Base-by-base conservation (phyloP, 1,284 basidiomycete genomes). In the Exobasidium rhododendri region DNA sequence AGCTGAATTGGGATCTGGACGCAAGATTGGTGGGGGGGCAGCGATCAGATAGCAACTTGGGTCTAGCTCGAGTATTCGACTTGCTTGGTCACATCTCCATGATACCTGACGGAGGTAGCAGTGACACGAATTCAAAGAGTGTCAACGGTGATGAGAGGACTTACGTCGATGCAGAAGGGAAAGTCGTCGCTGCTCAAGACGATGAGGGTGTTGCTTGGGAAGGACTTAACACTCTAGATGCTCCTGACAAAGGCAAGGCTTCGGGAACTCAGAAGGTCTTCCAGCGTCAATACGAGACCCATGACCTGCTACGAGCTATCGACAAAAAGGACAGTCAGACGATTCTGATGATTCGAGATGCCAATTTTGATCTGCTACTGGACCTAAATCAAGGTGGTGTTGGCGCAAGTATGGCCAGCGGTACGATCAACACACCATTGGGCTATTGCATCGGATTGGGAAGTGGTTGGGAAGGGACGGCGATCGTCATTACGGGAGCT, bases 221-320 rank as follows among this genome's bases (percentile, higher is more conserved):
- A 30, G 44, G 60, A 4, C 24, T 10, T 7, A 2, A 20, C 5
- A 52, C 40, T 14, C 35, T 31, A 1, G 17, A 28, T 26, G 24
- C 43, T 2, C 22, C 17, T 2, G 24, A 26, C 4, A 17, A 46
- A 1, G 58, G 53, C 5, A 32, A 50, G 2, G 24, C 56, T 13
- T 50, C 55, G 30, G 31, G 26, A n/a, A 10, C 43, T 1, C 11
- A 30, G 53, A 17, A 26, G 20, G 14, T 24, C 7, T 31, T 50
- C 20, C 22, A 50, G 14, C 47, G 29, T 31, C 65, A 45, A 5
- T 78, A 64, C 52, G 77, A 74, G 47, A 64, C 70, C 2, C 74
- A 79, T 59, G 75, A 79, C 46, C 57, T 79, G 6, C 69, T 75
- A 20, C 70, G 71, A 43, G 77, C 77, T 11, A 77, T 79, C 55